These are phyloP conservation scores for Boletales sp. DNA, from an alignment of 768 basidiomycete species.

Conservation along the genomic window DNA sequence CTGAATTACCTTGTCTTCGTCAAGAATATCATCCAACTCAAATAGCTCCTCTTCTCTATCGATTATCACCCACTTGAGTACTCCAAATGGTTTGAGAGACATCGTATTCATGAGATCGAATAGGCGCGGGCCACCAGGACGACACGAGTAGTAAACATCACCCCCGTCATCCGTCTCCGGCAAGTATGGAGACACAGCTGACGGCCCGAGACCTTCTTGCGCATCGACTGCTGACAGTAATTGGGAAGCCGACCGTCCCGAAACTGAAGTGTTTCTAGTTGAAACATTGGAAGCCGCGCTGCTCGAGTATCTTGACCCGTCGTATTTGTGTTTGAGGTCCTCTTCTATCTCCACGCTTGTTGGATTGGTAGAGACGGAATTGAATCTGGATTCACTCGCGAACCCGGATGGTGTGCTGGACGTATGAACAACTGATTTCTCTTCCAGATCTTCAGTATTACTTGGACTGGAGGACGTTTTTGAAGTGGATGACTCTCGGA, in stretches of 20 bases:
- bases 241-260: slow-evolving; percentile 13
- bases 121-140: slow-evolving; percentile 60
- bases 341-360: slow-evolving; percentile 10
- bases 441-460: not conserved
- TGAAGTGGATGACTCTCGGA: slow-evolving; percentile 5
- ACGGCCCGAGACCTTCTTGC: slow-evolving; percentile 48
- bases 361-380: slow-evolving; percentile 3
- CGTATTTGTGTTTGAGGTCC: slow-evolving; percentile 21
- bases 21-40: slow-evolving; percentile 63
- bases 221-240: slow-evolving; percentile 26
- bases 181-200: slow-evolving; percentile 48
- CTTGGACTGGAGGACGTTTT: not conserved
- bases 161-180: slow-evolving; percentile 44
- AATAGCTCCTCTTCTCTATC: slow-evolving; percentile 77
- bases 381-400: slow-evolving; percentile 4
- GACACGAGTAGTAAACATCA: slow-evolving; percentile 55
- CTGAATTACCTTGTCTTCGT: slow-evolving; percentile 77
- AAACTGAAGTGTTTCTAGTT: slow-evolving; percentile 3
- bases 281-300: not conserved
- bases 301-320: slow-evolving; percentile 1
- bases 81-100: slow-evolving; percentile 58
- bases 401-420: slow-evolving; percentile 13
- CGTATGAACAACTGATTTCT: slow-evolving; percentile 2
- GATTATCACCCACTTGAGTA: slow-evolving; percentile 64
- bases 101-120: slow-evolving; percentile 62